Percentiles rank a stretch among this genome's conserved stretches.
Conservation (phyloP, 192 early-diverging fungal species). For the Entomortierella parvispora region DNA sequence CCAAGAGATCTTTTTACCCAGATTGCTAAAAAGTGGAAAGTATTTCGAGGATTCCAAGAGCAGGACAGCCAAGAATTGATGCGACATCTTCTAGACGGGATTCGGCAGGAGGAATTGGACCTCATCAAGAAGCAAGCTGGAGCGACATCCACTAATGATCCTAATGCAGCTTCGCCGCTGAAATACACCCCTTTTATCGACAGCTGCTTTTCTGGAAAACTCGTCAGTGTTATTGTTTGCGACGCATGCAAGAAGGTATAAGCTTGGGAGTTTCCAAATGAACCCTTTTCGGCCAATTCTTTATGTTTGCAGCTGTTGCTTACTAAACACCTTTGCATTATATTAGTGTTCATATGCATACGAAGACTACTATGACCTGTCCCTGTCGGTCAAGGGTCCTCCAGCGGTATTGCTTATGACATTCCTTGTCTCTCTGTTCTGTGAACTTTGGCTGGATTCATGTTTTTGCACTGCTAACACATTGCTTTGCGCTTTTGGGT, state of each 20-base stretch:
- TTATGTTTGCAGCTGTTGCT: neutral
- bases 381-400: conserved; percentile 58
- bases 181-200: conserved; percentile 67
- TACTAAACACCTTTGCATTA: neutral
- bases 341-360: conserved; percentile 60
- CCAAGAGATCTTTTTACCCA: conserved; percentile 66
- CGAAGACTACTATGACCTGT: conserved; percentile 73
- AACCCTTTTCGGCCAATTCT: neutral
- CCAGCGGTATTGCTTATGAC: neutral
- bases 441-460: too few relatives aligned
- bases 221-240: conserved; percentile 75
- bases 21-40: conserved; percentile 65
- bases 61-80: conserved; percentile 82
- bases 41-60: conserved; percentile 68
- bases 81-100: conserved; percentile 69
- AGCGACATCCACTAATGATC: too few relatives aligned
- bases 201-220: conserved; percentile 70
- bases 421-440: too few relatives aligned
- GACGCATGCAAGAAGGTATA: conserved; percentile 64
- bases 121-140: conserved; percentile 14
- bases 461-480: too few relatives aligned
- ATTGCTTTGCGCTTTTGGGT: too few relatives aligned
- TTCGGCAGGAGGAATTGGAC: conserved; percentile 64
- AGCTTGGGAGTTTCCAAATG: conserved; percentile 8
- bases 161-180: neutral